Base-by-base conservation (phyloP, 176 grass and related monocot species). In the Aegilops bicornis region DNA sequence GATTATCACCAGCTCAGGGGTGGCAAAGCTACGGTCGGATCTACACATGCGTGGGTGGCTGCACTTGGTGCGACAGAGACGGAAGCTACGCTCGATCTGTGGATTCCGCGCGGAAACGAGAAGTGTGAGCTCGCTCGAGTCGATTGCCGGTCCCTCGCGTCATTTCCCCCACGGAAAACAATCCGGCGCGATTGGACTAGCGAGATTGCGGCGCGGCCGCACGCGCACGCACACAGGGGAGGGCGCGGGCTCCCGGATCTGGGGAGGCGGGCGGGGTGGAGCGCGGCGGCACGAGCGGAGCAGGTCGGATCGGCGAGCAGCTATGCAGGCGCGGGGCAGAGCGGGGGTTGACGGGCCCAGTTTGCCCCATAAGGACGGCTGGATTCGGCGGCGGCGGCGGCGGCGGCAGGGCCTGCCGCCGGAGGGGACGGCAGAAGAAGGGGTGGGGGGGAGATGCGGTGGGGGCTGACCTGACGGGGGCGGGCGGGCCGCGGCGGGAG, bases 201-300 rank as follows among this genome's bases (percentile, higher is more conserved):
- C 25, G 15, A 8, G 27, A 65, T 42, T 16, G 39, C 42, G 59
- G 2, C 15, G 43, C 72, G 11, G 52, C 12, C 78, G 32, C 39
- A 45, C 32, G 56, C 25, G 2, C 40, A 3, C 48, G 40, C 40
- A 1, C 40, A 2, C 76, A 67, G 4, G 27, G 50, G 30, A 8
- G 50, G n/a, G 35, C 65, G 79, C 29, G 52, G 52, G 48, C 16
- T 40, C 64, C 37, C 36, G 65, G 90, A 92, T 88, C 83, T 82
- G 74, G 71, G 60, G 60, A 66, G 8, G 29, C 45, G 25, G 19
- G 70, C 15, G 19, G 39, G 33, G 68, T 65, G 78, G n/a, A 64
- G 62, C 12, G 45, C 4, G 13, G 10, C 24, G n/a, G 27, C 5
- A 52, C 15, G 54, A 6, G 24, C 7, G 2, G 40, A 6, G 66